phyloP scores from a whole-genome alignment of 2,329 filamentous ascomycete genomes.

The Neoarthrinium moseri region DNA sequence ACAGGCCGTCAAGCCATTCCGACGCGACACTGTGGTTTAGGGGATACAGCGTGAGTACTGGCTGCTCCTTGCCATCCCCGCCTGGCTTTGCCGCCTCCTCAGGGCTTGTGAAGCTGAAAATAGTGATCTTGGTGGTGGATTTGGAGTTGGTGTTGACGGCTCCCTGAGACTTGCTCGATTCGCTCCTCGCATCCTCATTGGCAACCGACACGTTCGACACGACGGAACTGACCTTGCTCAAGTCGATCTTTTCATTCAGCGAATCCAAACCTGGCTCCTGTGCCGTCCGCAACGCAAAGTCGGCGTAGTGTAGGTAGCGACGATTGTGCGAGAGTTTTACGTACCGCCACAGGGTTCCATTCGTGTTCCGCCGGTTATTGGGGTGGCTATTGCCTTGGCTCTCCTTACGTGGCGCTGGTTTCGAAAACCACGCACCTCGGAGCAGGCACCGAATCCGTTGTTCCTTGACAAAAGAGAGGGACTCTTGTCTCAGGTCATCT shows the following conservation, averaged over 20 bases:
- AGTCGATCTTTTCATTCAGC: slow-evolving; percentile 79
- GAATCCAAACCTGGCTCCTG: slow-evolving; percentile 70
- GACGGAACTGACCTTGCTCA: slow-evolving; percentile 85
- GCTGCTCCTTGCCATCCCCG: slow-evolving; percentile 59
- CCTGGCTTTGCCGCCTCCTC: slow-evolving; percentile 33
- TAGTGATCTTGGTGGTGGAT: slow-evolving; percentile 82
- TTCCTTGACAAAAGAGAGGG: slow-evolving; percentile 94
- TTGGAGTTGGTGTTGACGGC: slow-evolving; percentile 32
- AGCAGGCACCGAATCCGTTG: slow-evolving; percentile 89
- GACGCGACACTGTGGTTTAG: slow-evolving; percentile 79
- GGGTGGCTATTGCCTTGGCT: slow-evolving; percentile 37
- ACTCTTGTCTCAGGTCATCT: slow-evolving; percentile 86
- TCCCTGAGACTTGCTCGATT: slow-evolving; percentile 41
- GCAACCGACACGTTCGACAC: slow-evolving; percentile 85
- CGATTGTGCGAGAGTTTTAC: slow-evolving; percentile 88
- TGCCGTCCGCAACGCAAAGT: slow-evolving; percentile 67
- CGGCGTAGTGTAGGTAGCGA: slow-evolving; percentile 84
- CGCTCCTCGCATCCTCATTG: slow-evolving; percentile 44
- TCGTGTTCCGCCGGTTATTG: slow-evolving; percentile 37
- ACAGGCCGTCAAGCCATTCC: slow-evolving; percentile 92
- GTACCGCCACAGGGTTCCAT: slow-evolving; percentile 71
- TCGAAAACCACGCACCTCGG: slow-evolving; percentile 82
- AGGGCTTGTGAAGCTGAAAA: slow-evolving; percentile 67
- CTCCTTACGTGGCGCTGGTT: slow-evolving; percentile 45
- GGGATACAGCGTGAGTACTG: slow-evolving; percentile 81